Conservation (phyloP, 129 eudicot species). For the Artemisia argyi region DNA sequence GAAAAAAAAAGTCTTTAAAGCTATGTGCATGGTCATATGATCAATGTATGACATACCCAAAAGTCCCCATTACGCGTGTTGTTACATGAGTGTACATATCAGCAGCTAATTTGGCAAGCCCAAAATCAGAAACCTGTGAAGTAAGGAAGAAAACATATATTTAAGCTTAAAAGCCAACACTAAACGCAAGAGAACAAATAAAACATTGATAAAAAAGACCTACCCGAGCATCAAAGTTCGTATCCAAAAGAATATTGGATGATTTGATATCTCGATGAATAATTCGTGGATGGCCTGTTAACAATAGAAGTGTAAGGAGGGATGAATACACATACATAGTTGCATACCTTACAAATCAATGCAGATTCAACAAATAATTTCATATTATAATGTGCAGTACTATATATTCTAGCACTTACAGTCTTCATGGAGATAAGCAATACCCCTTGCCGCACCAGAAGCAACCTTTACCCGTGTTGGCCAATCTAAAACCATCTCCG, state of each 20-base stretch:
- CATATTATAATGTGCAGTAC: too few species aligned
- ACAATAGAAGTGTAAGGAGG: neutral
- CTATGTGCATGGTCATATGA: neutral
- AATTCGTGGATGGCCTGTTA: conserved; percentile 84
- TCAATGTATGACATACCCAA: conserved; percentile 53
- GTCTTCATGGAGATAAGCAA: conserved; percentile 93
- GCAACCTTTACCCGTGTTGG: conserved; percentile 76
- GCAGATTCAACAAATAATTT: too few species aligned
- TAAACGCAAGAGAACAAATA: neutral
- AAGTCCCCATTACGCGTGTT: conserved; percentile 97
- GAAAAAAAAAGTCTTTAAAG: neutral
- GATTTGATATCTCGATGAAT: conserved; percentile 97
- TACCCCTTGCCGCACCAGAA: conserved; percentile 88
- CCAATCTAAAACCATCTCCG: conserved; percentile 78
- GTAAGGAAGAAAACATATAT: neutral
- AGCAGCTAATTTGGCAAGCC: conserved; percentile 78
- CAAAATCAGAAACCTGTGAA: conserved; percentile 88
- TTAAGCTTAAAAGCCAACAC: neutral
- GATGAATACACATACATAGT: too few species aligned
- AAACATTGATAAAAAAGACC: neutral
- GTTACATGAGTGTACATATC: conserved; percentile 83
- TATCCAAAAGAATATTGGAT: conserved; percentile 82
- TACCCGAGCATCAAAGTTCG: conserved; percentile 88
- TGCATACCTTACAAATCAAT: too few species aligned
- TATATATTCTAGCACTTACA: conserved; percentile 41